Conservation (phyloP, 805 yeast species). For the Nakazawaea pomicola region DNA sequence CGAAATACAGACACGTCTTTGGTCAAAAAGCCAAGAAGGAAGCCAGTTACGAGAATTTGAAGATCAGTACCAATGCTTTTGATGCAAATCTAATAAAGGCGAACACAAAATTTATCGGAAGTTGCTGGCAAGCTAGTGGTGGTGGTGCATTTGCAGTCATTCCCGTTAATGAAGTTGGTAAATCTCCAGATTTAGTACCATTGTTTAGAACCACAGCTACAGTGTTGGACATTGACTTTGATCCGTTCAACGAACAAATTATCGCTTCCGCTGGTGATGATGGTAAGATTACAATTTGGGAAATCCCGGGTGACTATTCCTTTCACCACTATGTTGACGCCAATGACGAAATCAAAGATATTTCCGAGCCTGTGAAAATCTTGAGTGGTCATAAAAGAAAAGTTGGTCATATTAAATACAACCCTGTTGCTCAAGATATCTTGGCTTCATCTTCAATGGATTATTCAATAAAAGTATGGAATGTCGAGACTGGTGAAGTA, state of each 20-base stretch:
- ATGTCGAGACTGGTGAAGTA: slow-evolving; percentile 68
- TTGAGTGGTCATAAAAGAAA: slow-evolving; percentile 87
- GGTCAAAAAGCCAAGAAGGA: slow-evolving; percentile 82
- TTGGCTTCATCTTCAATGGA: slow-evolving; percentile 90
- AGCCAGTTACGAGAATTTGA: slow-evolving; percentile 67
- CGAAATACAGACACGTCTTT: slow-evolving; percentile 93
- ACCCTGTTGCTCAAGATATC: slow-evolving; percentile 83
- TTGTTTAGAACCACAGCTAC: slow-evolving; percentile 93
- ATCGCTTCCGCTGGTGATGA: slow-evolving; percentile 80
- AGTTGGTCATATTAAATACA: slow-evolving; percentile 88
- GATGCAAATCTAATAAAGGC: slow-evolving; percentile 87
- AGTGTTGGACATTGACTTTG: slow-evolving; percentile 92
- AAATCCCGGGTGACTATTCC: slow-evolving; percentile 77
- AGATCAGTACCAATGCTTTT: slow-evolving; percentile 89
- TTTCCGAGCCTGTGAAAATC: slow-evolving; percentile 59
- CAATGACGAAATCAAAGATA: slow-evolving; percentile 56
- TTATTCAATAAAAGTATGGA: slow-evolving; percentile 89
- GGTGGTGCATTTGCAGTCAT: slow-evolving; percentile 97
- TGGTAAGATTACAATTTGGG: slow-evolving; percentile 80
- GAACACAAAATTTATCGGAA: slow-evolving; percentile 80
- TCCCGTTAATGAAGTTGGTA: slow-evolving; percentile 82
- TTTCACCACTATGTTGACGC: slow-evolving; percentile 53
- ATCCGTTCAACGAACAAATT: slow-evolving; percentile 77
- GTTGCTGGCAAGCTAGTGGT: slow-evolving; percentile 92
- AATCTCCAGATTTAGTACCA: slow-evolving; percentile 89